A percentile compares a stretch with the other conserved stretches of the same genome.
Evolutionary conservation across 1,284 basidiomycete species (phyloP).

Genomic region (Prillingera fragicola): DNA sequence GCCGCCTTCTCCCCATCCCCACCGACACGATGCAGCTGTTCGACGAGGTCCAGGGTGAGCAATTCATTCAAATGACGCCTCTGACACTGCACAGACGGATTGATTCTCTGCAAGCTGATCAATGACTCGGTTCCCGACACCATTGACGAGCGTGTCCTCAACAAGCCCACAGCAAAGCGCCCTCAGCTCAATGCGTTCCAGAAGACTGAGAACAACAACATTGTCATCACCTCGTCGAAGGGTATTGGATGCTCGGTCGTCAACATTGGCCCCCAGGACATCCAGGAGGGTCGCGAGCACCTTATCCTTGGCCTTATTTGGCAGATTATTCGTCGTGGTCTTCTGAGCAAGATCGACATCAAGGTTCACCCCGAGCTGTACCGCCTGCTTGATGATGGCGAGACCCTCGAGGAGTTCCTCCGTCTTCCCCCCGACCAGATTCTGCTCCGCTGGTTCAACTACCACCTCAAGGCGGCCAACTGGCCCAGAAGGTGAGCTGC

Average conservation of each 20-base stretch:
- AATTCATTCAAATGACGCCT: background rate
- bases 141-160: constrained; percentile 96
- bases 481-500: constrained; percentile 70
- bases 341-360: constrained; percentile 93
- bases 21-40: constrained; percentile 99
- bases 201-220: constrained; percentile 99
- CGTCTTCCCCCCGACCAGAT: constrained; percentile 95
- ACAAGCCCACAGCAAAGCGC: constrained; percentile 63
- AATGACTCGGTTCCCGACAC: constrained; percentile 99
- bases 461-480: constrained; percentile 90
- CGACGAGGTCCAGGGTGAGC: constrained; percentile 73
- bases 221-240: constrained; percentile 95
- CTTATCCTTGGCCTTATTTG: constrained; percentile 97
- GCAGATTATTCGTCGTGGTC: constrained; percentile 93
- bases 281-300: constrained; percentile 91
- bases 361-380: constrained; percentile 97
- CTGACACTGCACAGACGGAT: constrained; percentile 58
- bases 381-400: constrained; percentile 88
- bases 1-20: constrained; percentile 79
- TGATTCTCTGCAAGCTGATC: constrained; percentile 96
- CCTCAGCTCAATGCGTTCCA: constrained; percentile 85
- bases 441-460: constrained; percentile 95
- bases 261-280: constrained; percentile 91
- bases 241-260: constrained; percentile 98
- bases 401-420: constrained; percentile 93